Evolutionary conservation across 2,329 filamentous ascomycete species (phyloP), one percentile per base, ranked within the genome.

Genomic region (Trichoderma harzianum): DNA sequence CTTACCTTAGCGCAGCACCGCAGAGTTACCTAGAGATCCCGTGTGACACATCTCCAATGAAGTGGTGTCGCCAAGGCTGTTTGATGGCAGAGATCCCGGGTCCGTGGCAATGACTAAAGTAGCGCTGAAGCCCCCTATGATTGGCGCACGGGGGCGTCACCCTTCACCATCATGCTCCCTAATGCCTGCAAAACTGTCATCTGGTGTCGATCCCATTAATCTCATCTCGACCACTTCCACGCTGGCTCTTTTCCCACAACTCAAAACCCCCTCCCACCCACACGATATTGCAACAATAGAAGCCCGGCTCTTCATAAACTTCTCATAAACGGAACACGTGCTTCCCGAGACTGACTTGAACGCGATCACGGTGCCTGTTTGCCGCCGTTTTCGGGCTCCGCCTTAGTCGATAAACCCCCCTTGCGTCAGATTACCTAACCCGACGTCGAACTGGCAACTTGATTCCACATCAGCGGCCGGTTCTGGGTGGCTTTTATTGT

Each of bases 401-500:
- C 36, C 55, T 18, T 43, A 30, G 34, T 12, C 36, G 18, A 47
- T 26, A 34, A 26, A 69, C n/a, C 34, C 57, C 67, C 67, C 67
- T 69, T 69, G 57, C 57, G 57, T 69, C 55, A 39, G 67, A 47
- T 69, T 69, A 69, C 67, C 67, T 69, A 69, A 69, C 57, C 67
- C 14, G 57, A 69, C 55, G 7, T 53, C 57, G 28, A 61, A 69
- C 34, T 57, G 57, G 67, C 47, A 62, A 12, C 36, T 26, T 69
- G 67, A 69, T 69, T 69, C 55, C 67, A 69, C 67, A 69, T 69
- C 67, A 69, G n/a, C 47, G 5, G 67, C 30, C 60, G 14, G 58
- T 47, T 36, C n/a, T 53, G 57, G 57, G 21, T 34, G n/a, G 24
- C 66, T 69, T 62, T 62, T 69, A 61, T 43, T 43, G 16, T 43